Conservation (phyloP, 1,284 basidiomycete species). For the Naganishia liquefaciens region DNA sequence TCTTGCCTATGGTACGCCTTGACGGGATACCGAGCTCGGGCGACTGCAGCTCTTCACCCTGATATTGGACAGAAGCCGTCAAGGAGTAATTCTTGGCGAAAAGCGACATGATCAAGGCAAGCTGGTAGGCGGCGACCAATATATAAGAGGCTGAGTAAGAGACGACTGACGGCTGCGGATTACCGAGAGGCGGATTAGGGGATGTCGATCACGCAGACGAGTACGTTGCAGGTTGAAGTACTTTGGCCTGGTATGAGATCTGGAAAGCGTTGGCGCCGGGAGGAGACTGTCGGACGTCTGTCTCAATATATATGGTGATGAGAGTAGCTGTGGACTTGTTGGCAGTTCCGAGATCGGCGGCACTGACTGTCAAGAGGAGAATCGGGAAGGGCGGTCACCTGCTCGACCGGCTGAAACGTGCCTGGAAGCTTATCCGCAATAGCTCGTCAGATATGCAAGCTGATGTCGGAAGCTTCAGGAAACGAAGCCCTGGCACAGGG, state of each 20-base stretch:
- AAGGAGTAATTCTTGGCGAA: slow-evolving; percentile 24
- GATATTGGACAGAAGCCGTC: neutral
- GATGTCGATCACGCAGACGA: slow-evolving; percentile 13
- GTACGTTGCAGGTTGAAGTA: slow-evolving; percentile 20
- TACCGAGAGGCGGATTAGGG: too few species aligned
- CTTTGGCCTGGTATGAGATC: slow-evolving; percentile 10
- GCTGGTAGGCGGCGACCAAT: too few species aligned
- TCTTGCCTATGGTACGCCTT: neutral
- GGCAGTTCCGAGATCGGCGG: too few species aligned
- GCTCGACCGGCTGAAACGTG: too few species aligned
- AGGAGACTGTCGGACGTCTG: neutral
- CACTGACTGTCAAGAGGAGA: too few species aligned
- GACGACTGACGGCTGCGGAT: neutral
- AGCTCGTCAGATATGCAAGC: too few species aligned
- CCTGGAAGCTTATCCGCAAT: too few species aligned
- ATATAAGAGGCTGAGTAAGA: neutral
- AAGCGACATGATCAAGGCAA: slow-evolving; percentile 10
- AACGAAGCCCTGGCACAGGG: too few species aligned
- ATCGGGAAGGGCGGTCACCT: too few species aligned
- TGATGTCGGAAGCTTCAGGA: too few species aligned
- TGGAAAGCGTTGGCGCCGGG: neutral
- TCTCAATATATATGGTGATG: neutral
- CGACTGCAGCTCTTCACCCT: slow-evolving; percentile 5
- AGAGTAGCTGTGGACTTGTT: neutral
- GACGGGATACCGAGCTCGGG: neutral